These are phyloP conservation scores for Malassezia arunalokei DNA, from an alignment of 1,284 basidiomycete species.

Conservation along the genomic window DNA sequence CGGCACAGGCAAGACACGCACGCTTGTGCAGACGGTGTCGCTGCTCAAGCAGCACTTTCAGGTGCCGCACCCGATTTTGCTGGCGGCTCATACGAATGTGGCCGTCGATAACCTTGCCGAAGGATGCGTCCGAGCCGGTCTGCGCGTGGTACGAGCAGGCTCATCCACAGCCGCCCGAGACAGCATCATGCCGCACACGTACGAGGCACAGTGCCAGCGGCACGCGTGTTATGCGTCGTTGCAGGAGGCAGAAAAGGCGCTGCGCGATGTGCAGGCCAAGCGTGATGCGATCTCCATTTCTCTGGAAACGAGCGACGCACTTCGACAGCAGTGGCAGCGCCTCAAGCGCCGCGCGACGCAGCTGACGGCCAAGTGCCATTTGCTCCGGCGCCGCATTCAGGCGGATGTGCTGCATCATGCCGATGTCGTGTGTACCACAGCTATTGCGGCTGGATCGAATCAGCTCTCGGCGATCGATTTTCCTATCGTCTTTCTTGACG, in stretches of 20 bases:
- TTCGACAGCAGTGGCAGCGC: background rate
- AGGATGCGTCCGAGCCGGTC: constrained; percentile 52
- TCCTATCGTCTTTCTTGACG: constrained; percentile 83
- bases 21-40: constrained; percentile 70
- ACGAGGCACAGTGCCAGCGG: constrained; percentile 57
- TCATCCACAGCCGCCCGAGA: constrained; percentile 52
- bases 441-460: constrained; percentile 25
- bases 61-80: constrained; percentile 68
- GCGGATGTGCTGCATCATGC: constrained; percentile 44
- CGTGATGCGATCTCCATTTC: constrained; percentile 20
- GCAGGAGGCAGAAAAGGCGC: constrained; percentile 34
- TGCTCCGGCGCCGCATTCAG: constrained; percentile 39
- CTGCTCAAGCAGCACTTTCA: constrained; percentile 76
- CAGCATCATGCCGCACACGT: constrained; percentile 54
- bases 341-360: background rate
- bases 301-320: background rate
- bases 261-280: constrained; percentile 18
- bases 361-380: constrained; percentile 25
- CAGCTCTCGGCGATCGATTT: constrained; percentile 58
- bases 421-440: constrained; percentile 47
- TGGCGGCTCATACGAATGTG: constrained; percentile 84
- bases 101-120: constrained; percentile 87
- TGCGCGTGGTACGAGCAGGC: constrained; percentile 68
- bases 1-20: constrained; percentile 89
- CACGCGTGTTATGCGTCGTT: constrained; percentile 55